Percentiles rank a stretch among this genome's conserved stretches.
Conservation (phyloP, 2,329 filamentous ascomycete species). For the Diaporthe nobilis region DNA sequence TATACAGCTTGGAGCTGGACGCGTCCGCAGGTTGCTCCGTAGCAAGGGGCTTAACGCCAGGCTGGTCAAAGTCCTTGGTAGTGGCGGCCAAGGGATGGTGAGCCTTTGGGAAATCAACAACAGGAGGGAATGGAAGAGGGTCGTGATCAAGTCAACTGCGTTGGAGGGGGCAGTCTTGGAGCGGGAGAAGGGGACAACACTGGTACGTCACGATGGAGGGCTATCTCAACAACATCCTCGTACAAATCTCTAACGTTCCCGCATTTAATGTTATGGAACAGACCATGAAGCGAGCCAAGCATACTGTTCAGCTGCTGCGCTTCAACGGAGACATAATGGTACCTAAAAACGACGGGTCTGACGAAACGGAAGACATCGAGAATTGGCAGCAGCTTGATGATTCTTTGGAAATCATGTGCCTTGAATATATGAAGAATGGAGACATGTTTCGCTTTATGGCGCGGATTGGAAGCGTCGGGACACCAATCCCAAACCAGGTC, state of each 20-base stretch:
- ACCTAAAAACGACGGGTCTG: background rate
- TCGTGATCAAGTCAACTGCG: conserved; percentile 22
- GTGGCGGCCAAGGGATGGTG: conserved; percentile 9
- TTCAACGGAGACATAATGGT: conserved; percentile 22
- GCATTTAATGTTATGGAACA: background rate
- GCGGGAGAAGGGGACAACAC: background rate
- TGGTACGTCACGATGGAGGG: background rate
- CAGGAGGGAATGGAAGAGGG: conserved; percentile 2
- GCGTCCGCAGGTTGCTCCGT: conserved; percentile 15
- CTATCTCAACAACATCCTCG: background rate
- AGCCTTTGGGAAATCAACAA: conserved; percentile 16
- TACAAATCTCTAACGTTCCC: background rate
- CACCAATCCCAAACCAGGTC: background rate
- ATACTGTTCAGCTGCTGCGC: conserved; percentile 9
- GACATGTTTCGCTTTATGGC: conserved; percentile 1
- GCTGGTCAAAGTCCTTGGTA: conserved; percentile 5
- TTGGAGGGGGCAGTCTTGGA: background rate
- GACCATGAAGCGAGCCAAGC: conserved; percentile 14
- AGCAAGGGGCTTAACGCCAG: background rate
- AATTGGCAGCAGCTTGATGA: background rate
- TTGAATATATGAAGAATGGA: conserved; percentile 20
- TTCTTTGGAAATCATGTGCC: conserved; percentile 15
- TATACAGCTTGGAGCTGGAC: background rate
- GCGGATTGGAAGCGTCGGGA: background rate
- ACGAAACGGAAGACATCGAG: background rate